Base-by-base conservation (phyloP, 2,329 filamentous ascomycete species). In the Trichoderma oligosporum region DNA sequence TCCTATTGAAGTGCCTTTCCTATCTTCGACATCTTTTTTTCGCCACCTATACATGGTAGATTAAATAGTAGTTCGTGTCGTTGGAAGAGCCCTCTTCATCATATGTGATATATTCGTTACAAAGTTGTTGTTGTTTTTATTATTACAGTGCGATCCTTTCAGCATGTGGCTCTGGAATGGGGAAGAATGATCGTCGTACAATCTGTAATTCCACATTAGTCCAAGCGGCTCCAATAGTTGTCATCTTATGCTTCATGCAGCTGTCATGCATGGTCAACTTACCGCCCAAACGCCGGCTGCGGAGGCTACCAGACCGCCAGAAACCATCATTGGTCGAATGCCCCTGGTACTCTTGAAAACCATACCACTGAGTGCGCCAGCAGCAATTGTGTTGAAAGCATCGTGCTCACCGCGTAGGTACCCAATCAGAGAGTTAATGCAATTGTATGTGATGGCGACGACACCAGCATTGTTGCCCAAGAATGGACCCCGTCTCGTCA, bases 341-440 rank as follows among this genome's bases (percentile, higher is more conserved):
- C 94, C 94, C 68, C 89, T 83, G 47, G 95, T 97, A 73, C 92
- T 96, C 82, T 97, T 97, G 78, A 99, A 99, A 12, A 99, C 72
- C 82, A 93, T 92, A 58, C 94, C 94, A 69, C 91, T 96, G 65
- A 99, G 72, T 1, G 81, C 88, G 63, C 95, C 94, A 4, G 94
- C 93, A 18, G 83, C 74, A 54, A 99, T 83, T 62, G 91, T 94
- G 78, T 99, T 99, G 58, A 87, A 83, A 3, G 91, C 83, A 72
- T 99, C 95, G 66, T 96, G 91, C 76, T 91, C 90, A 62, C 91
- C 91, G 60, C 92, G 81, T 62, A 86, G 72, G 67, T 88, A 85
- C 36, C 91, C 91, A 61, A 96, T 84, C 57, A 84, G 84, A 29
- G 89, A 94, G 77, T 96, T 96, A 73, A 94, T 80, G 56, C 89